A percentile compares a stretch with the other conserved stretches of the same genome.
Evolutionary conservation across 179 eudicot species (phyloP).

Genomic region (Beta macrorhiza): DNA sequence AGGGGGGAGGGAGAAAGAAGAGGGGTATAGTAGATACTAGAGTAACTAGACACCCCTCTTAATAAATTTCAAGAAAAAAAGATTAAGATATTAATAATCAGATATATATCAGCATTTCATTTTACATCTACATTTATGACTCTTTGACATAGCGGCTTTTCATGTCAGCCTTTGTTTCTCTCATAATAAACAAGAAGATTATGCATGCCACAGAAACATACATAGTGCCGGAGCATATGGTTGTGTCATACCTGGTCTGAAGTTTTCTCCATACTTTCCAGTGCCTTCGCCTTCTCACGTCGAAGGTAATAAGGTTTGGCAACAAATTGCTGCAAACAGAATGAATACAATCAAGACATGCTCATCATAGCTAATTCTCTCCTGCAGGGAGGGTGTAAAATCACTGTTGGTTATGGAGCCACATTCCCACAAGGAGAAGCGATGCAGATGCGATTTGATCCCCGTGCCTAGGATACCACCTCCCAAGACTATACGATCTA

Average conservation of each 20-base stretch:
- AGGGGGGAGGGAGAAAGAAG: too few relatives aligned
- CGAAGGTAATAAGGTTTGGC: slow-evolving; percentile 72
- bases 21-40: background rate
- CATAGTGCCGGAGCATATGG: slow-evolving; percentile 1
- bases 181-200: background rate
- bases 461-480: background rate
- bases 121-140: background rate
- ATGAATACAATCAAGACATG: slow-evolving; percentile 20
- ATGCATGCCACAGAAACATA: slow-evolving; percentile 1
- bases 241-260: slow-evolving; percentile 61
- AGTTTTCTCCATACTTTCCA: slow-evolving; percentile 66
- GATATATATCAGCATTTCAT: background rate
- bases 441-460: slow-evolving; percentile 4
- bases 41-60: background rate
- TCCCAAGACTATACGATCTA: background rate
- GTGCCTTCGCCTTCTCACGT: slow-evolving; percentile 73
- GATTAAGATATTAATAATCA: background rate
- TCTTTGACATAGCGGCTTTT: background rate
- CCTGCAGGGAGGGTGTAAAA: background rate
- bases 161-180: background rate
- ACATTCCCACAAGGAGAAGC: background rate
- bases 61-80: background rate
- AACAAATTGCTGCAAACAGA: slow-evolving; percentile 59
- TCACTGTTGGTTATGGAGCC: background rate
- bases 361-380: background rate